These are phyloP conservation scores for Neurospora intermedia DNA, from an alignment of 495 filamentous ascomycete species.

Conservation along the genomic window DNA sequence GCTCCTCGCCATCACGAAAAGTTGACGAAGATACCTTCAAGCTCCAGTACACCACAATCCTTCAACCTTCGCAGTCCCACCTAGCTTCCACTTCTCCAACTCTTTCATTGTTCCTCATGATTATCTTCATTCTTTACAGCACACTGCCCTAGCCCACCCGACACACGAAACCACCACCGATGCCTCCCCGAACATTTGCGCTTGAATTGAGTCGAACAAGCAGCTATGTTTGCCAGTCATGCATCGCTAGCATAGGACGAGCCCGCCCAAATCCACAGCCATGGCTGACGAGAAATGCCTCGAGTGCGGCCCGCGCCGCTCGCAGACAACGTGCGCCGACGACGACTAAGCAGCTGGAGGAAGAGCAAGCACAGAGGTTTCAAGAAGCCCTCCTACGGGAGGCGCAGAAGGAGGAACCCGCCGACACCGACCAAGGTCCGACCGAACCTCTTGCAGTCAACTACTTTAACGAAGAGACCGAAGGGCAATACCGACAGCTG, in stretches of 20 bases:
- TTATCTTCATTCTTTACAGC: not conserved
- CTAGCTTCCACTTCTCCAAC: not conserved
- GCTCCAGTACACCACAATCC: not conserved
- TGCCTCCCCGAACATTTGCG: slow-evolving; percentile 21
- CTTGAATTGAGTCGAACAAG: slow-evolving; percentile 17
- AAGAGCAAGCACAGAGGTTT: not conserved
- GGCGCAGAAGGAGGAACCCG: not conserved
- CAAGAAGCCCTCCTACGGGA: not conserved
- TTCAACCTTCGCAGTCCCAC: not conserved
- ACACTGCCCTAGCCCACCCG: not conserved
- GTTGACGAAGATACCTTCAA: not conserved
- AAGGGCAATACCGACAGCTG: slow-evolving; percentile 25
- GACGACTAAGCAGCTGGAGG: not conserved
- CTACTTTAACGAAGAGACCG: slow-evolving; percentile 35
- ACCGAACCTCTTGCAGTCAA: slow-evolving; percentile 18
- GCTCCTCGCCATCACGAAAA: not conserved
- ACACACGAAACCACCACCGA: not conserved
- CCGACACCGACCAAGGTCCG: not conserved
- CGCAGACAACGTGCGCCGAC: not conserved
- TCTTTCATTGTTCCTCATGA: not conserved
- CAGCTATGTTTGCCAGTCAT: slow-evolving; percentile 27
- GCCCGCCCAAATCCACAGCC: slow-evolving; percentile 7
- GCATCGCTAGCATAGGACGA: slow-evolving; percentile 16
- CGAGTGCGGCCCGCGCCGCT: slow-evolving; percentile 5
- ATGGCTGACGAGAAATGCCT: slow-evolving; percentile 13